Evolutionary conservation across 2,329 filamentous ascomycete species (phyloP).

Genomic region (Penicillium sp.): DNA sequence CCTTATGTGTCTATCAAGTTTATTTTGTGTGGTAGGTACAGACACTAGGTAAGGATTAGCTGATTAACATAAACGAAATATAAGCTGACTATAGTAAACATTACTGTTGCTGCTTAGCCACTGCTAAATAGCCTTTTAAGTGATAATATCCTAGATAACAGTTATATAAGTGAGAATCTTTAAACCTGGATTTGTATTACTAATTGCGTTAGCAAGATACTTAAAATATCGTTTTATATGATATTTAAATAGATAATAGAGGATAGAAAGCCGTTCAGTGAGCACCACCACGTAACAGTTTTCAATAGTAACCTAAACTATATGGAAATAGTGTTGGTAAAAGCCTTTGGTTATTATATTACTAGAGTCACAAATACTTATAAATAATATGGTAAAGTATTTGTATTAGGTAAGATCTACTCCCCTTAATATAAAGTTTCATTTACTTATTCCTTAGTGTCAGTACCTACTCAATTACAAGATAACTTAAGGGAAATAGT

Average conservation of each 20-base stretch:
- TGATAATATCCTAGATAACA: conserved; percentile 7
- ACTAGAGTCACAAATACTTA: conserved; percentile 9
- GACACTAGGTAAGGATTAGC: conserved; percentile 4
- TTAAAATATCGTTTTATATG: conserved; percentile 7
- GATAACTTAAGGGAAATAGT: conserved; percentile 10
- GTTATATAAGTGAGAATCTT: conserved; percentile 2
- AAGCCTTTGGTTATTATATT: conserved; percentile 9
- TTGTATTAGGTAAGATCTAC: conserved; percentile 9
- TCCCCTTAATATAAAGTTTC: conserved; percentile 1
- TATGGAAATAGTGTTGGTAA: conserved; percentile 3
- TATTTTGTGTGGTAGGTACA: conserved; percentile 11
- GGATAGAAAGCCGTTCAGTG: conserved; percentile 5
- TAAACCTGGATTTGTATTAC: background rate
- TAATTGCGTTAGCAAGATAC: conserved; percentile 4
- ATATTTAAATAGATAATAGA: conserved; percentile 7
- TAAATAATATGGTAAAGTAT: conserved; percentile 8
- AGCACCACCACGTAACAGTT: conserved; percentile 4
- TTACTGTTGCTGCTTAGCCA: conserved; percentile 6
- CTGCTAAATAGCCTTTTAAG: conserved; percentile 7
- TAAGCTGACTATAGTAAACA: conserved; percentile 3
- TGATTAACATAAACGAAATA: background rate
- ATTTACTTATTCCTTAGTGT: conserved; percentile 12
- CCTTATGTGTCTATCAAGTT: conserved; percentile 9
- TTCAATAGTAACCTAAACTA: conserved; percentile 5
- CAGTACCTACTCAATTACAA: conserved; percentile 7